Percentiles rank a stretch among this genome's conserved stretches.
phyloP scores from a whole-genome alignment of 805 yeast species.

The Pichia eremophila region DNA sequence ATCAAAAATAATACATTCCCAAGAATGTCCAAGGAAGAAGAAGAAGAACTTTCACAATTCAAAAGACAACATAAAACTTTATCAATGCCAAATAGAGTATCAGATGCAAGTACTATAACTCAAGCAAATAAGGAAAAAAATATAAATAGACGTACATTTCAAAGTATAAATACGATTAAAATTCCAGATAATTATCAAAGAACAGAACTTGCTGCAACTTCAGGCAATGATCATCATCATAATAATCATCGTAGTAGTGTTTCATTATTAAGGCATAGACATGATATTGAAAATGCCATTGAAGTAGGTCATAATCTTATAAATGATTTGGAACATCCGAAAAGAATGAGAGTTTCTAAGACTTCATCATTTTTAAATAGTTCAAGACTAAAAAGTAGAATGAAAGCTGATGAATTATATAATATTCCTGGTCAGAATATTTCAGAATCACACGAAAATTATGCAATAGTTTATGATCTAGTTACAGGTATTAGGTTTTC shows the following conservation, averaged over 20 bases:
- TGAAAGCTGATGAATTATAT: slow-evolving; percentile 21
- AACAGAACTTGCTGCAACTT: slow-evolving; percentile 8
- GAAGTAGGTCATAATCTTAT: not conserved
- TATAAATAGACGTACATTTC: slow-evolving; percentile 19
- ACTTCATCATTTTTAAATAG: slow-evolving; percentile 17
- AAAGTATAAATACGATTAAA: slow-evolving; percentile 20
- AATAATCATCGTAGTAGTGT: slow-evolving; percentile 1
- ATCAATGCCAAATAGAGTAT: too few relatives aligned
- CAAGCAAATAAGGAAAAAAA: slow-evolving; percentile 11
- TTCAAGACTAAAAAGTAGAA: slow-evolving; percentile 15
- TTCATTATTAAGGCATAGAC: not conserved
- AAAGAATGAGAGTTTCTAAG: slow-evolving; percentile 14
- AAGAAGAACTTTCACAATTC: not conserved
- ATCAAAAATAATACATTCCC: slow-evolving; percentile 1
- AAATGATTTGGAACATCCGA: not conserved
- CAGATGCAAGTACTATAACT: not conserved
- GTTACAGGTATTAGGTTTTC: slow-evolving; percentile 93
- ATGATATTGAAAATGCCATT: not conserved
- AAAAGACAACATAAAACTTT: not conserved
- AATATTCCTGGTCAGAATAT: slow-evolving; percentile 25
- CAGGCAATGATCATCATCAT: not conserved
- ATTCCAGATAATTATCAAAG: slow-evolving; percentile 22
- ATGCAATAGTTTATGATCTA: slow-evolving; percentile 93
- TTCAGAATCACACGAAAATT: slow-evolving; percentile 84
- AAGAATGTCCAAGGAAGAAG: not conserved